Percentiles rank a stretch among this genome's conserved stretches.
Conservation (phyloP, 116 monocot genomes). For the Dioscorea cayenensis region DNA sequence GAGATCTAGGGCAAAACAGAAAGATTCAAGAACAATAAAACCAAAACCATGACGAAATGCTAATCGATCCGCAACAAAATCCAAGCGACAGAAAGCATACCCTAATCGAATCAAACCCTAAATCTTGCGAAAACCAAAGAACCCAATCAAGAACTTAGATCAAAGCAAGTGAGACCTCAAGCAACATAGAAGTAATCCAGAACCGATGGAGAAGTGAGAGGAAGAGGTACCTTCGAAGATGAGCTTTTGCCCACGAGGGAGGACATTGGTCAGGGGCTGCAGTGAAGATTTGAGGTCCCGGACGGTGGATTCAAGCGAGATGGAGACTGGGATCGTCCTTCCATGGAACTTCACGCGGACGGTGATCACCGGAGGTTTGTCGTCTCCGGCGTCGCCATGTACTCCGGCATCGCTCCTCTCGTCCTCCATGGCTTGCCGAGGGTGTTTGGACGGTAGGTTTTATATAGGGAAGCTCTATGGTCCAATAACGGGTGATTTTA, state of each 20-base stretch:
- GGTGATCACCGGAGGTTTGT: slow-evolving; percentile 22
- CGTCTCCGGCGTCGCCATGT: not conserved
- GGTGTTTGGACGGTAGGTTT: too few species aligned
- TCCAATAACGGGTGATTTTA: too few species aligned
- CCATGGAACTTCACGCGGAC: slow-evolving; percentile 76
- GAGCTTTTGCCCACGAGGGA: slow-evolving; percentile 89
- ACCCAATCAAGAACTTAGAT: not conserved
- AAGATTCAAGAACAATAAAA: too few species aligned
- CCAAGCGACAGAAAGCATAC: not conserved
- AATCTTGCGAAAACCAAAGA: not conserved
- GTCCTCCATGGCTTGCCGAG: too few species aligned
- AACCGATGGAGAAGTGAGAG: not conserved
- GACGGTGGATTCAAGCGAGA: slow-evolving; percentile 41
- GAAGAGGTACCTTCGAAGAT: slow-evolving; percentile 65
- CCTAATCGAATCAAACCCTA: not conserved
- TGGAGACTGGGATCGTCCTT: slow-evolving; percentile 42
- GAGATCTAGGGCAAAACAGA: too few species aligned
- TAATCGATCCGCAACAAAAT: not conserved
- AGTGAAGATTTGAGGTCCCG: slow-evolving; percentile 65
- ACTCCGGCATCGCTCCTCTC: slow-evolving; percentile 10
- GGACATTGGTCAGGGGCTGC: slow-evolving; percentile 82
- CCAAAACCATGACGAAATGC: not conserved
- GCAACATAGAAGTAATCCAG: not conserved
- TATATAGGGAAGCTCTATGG: too few species aligned
- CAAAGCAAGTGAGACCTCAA: not conserved